These are phyloP conservation scores for Naganishia randhawae DNA, from an alignment of 768 basidiomycete species.

Conservation along the genomic window DNA sequence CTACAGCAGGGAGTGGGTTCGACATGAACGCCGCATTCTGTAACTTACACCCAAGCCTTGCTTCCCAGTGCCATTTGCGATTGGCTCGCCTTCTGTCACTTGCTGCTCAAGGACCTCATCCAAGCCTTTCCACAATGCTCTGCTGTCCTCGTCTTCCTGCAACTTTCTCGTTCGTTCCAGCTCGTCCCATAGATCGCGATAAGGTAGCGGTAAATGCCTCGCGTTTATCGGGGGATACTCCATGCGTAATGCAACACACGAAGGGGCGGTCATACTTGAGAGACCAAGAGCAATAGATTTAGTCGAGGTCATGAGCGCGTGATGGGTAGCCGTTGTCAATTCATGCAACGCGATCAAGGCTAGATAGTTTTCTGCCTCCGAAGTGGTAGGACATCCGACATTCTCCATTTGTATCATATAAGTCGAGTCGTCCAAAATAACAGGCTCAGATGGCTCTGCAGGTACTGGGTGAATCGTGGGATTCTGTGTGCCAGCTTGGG, in stretches of 20 bases:
- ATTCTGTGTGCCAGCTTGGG: not conserved
- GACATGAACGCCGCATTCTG: too few species aligned
- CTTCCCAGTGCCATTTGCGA: conserved; percentile 1
- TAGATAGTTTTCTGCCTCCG: conserved; percentile 85
- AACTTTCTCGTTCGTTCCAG: conserved; percentile 64
- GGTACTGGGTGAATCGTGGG: not conserved
- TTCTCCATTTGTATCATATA: conserved; percentile 75
- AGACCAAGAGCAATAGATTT: conserved; percentile 13
- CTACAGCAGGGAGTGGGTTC: not conserved
- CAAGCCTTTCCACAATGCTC: conserved; percentile 67
- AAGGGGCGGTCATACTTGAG: conserved; percentile 11
- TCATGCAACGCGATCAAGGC: conserved; percentile 79
- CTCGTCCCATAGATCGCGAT: conserved; percentile 88
- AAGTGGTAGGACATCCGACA: conserved; percentile 70
- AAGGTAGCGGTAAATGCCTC: conserved; percentile 72
- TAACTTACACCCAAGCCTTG: not conserved
- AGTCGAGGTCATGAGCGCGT: conserved; percentile 49
- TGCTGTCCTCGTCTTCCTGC: conserved; percentile 63
- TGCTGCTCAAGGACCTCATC: conserved; percentile 58
- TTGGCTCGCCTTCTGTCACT: not conserved
- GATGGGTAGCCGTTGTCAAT: conserved; percentile 53
- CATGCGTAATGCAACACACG: conserved; percentile 54
- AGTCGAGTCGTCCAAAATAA: conserved; percentile 58
- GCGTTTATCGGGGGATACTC: conserved; percentile 60
- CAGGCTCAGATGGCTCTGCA: conserved; percentile 53